Evolutionary conservation across 75 land plant genomes (phyloP).

Genomic region (Larix kaempferi): DNA sequence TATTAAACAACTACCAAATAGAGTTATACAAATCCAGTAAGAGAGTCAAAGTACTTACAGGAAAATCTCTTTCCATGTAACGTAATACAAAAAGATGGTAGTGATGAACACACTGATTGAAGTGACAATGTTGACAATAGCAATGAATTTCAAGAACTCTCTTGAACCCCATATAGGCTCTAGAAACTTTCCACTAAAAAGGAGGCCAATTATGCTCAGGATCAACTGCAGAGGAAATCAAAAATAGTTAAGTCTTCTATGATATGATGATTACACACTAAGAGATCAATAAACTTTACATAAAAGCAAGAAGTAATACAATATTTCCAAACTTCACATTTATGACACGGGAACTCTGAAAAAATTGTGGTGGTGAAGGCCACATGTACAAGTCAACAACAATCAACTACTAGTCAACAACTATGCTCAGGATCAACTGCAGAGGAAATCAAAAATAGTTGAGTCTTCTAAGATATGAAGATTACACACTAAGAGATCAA

Average conservation of each 20-base stretch:
- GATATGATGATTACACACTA: not conserved
- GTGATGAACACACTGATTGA: constrained; percentile 67
- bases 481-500: not conserved
- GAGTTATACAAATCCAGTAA: no score
- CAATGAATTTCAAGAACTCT: constrained; percentile 89
- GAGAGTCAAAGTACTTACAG: no score
- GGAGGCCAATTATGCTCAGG: constrained; percentile 68
- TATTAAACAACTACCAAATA: no score
- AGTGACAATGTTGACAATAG: constrained; percentile 74
- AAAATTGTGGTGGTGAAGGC: no score
- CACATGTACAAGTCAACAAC: no score
- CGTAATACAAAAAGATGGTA: no score
- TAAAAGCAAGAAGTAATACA: not conserved
- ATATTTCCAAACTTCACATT: not conserved
- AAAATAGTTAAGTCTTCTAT: not conserved
- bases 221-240: constrained; percentile 39
- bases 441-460: constrained; percentile 6
- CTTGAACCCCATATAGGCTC: constrained; percentile 95
- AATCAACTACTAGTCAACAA: constrained; percentile 12
- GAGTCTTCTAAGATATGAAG: not conserved
- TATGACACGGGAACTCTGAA: not conserved
- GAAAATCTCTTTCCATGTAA: no score
- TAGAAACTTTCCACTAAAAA: constrained; percentile 75
- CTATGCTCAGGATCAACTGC: constrained; percentile 62
- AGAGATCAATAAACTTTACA: not conserved